Evolutionary conservation across 495 filamentous ascomycete species (phyloP).

Genomic region (Viridothelium virens): DNA sequence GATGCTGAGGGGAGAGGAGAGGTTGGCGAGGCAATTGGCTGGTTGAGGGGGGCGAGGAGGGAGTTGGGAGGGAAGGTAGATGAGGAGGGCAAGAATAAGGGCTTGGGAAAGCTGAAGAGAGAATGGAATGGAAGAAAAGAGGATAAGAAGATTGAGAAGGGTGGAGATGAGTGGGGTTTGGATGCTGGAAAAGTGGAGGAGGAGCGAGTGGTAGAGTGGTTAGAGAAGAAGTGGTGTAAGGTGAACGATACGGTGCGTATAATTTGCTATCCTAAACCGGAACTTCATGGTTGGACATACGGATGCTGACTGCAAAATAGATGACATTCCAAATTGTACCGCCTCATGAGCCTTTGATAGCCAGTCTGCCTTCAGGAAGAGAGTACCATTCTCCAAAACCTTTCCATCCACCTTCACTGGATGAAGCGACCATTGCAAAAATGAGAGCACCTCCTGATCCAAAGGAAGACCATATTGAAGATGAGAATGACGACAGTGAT

Average conservation of each 20-base stretch:
- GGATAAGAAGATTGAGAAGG: slow-evolving; percentile 61
- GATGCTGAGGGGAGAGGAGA: slow-evolving; percentile 77
- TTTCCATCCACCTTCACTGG: slow-evolving; percentile 29
- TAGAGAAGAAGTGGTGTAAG: slow-evolving; percentile 83
- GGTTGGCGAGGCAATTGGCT: slow-evolving; percentile 74
- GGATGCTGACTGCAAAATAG: slow-evolving; percentile 38
- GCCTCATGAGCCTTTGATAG: slow-evolving; percentile 56
- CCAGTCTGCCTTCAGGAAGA: slow-evolving; percentile 75
- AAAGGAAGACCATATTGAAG: slow-evolving; percentile 24
- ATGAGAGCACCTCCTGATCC: slow-evolving; percentile 38
- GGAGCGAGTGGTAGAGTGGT: slow-evolving; percentile 71
- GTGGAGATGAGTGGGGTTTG: slow-evolving; percentile 60
- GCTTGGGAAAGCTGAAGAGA: slow-evolving; percentile 60
- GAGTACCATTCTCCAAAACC: slow-evolving; percentile 59
- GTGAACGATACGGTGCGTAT: slow-evolving; percentile 81
- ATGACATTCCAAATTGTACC: slow-evolving; percentile 75
- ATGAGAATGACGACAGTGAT: slow-evolving; percentile 32
- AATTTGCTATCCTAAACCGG: no score
- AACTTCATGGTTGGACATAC: no score
- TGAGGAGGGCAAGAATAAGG: slow-evolving; percentile 43
- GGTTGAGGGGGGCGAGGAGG: slow-evolving; percentile 64
- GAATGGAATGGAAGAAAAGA: slow-evolving; percentile 61
- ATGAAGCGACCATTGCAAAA: slow-evolving; percentile 28
- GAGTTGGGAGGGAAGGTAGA: slow-evolving; percentile 49
- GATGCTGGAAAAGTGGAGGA: slow-evolving; percentile 83